Percentiles rank a stretch among this genome's conserved stretches.
Evolutionary conservation across 1,139 yeast species (phyloP).

Genomic region (Lipomyces yarrowii): DNA sequence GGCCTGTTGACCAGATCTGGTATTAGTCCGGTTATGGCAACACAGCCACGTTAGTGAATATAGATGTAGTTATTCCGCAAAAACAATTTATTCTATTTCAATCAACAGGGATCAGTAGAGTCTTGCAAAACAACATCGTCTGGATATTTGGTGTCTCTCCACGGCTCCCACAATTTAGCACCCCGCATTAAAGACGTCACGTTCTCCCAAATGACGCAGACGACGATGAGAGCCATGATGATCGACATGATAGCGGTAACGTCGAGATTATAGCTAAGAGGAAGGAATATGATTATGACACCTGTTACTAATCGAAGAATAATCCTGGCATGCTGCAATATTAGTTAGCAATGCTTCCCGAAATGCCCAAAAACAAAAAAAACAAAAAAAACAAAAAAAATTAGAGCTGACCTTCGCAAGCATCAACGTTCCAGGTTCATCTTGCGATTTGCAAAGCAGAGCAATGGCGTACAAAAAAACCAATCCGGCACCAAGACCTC

Average conservation of each 20-base stretch:
- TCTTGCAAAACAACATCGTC: background rate
- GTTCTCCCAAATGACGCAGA: conserved; percentile 7
- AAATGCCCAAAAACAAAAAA: no score
- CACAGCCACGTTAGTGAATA: no score
- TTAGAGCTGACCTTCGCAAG: conserved; percentile 6
- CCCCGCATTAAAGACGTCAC: background rate
- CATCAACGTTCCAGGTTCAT: conserved; percentile 1
- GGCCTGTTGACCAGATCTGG: no score
- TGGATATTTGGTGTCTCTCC: conserved; percentile 1
- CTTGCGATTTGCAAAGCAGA: conserved; percentile 5
- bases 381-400: background rate
- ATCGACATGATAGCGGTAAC: conserved; percentile 5
- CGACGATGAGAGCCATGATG: conserved; percentile 5
- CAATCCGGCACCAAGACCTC: conserved; percentile 11
- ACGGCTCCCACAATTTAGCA: conserved; percentile 7
- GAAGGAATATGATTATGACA: conserved; percentile 6
- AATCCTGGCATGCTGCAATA: background rate
- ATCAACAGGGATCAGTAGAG: no score
- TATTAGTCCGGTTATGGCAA: no score
- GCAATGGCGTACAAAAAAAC: background rate
- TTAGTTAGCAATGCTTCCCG: background rate
- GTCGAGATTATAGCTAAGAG: conserved; percentile 1
- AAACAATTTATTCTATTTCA: no score
- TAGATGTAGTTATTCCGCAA: no score
- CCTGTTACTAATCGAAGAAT: conserved; percentile 2